A percentile compares a stretch with the other conserved stretches of the same genome.
phyloP scores from a whole-genome alignment of 2,329 filamentous ascomycete genomes.

The Mariannaea sp. region DNA sequence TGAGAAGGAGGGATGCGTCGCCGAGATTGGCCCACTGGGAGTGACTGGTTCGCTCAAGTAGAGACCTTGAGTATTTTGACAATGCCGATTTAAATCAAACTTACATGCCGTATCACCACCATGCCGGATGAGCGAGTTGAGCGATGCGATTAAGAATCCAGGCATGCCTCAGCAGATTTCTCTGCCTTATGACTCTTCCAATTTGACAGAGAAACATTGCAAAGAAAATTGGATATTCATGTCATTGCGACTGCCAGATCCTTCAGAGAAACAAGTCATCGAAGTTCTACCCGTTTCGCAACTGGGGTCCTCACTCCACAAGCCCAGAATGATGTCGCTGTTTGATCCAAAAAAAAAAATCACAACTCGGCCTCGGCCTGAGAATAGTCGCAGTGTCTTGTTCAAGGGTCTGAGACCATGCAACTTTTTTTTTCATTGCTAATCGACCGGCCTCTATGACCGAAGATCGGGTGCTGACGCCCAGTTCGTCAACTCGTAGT shows the following conservation, averaged over 20 bases:
- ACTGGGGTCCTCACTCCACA: not conserved
- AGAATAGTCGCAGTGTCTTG: constrained; percentile 18
- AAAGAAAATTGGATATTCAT: not conserved
- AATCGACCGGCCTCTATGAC: constrained; percentile 49
- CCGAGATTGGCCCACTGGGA: constrained; percentile 4
- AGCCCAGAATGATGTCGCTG: constrained; percentile 7
- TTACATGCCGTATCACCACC: not conserved
- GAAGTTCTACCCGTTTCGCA: not conserved
- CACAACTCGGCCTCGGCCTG: constrained; percentile 9
- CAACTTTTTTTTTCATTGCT: constrained; percentile 50
- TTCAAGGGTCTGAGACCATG: constrained; percentile 43
- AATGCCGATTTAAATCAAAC: not conserved
- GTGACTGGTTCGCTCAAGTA: not conserved
- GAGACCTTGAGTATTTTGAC: not conserved
- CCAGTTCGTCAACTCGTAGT: constrained; percentile 49
- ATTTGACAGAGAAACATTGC: not conserved
- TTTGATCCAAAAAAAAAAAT: constrained; percentile 9
- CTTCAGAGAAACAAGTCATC: not conserved
- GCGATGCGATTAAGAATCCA: not conserved
- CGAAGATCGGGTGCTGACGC: constrained; percentile 48
- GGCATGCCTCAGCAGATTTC: not conserved
- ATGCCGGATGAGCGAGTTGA: not conserved
- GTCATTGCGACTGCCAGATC: not conserved
- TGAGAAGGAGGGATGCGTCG: constrained; percentile 5
- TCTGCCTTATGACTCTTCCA: not conserved